Evolutionary conservation across 2,329 filamentous ascomycete genomes (phyloP).

Genomic region (Colletotrichum eremochloae): DNA sequence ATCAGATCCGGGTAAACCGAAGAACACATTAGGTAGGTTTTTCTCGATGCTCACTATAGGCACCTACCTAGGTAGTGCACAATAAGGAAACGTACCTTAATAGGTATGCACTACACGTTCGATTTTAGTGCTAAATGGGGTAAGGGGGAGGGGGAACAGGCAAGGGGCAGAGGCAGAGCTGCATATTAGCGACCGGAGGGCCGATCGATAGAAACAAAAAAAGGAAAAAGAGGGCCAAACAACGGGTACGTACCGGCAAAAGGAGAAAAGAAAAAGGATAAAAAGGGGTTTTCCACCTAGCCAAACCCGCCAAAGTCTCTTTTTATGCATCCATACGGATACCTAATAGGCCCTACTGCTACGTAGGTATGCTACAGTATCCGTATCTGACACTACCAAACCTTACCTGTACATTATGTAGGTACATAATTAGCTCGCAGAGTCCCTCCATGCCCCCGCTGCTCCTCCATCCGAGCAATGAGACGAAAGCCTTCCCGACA

Average conservation of each 20-base stretch:
- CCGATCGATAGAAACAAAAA: slow-evolving; percentile 1
- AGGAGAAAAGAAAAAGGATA: neutral
- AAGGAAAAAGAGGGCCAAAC: neutral
- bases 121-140: slow-evolving; percentile 13
- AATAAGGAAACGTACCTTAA: too few relatives aligned
- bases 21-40: slow-evolving; percentile 22
- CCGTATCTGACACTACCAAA: neutral
- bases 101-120: neutral
- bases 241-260: slow-evolving; percentile 21
- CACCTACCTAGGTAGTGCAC: neutral
- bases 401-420: neutral
- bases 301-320: slow-evolving; percentile 1
- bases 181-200: slow-evolving; percentile 1
- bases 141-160: neutral
- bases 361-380: too few relatives aligned
- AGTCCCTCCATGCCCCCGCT: slow-evolving; percentile 7
- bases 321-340: neutral
- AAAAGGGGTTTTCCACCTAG: slow-evolving; percentile 11
- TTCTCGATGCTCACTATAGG: neutral
- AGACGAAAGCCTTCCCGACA: neutral
- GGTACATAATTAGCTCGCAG: neutral
- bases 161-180: slow-evolving; percentile 1
- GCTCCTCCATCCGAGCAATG: slow-evolving; percentile 20
- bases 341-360: too few relatives aligned
- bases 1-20: slow-evolving; percentile 18